Conservation (phyloP, 2,329 filamentous ascomycete species). For the Aureobasidium subglaciale region DNA sequence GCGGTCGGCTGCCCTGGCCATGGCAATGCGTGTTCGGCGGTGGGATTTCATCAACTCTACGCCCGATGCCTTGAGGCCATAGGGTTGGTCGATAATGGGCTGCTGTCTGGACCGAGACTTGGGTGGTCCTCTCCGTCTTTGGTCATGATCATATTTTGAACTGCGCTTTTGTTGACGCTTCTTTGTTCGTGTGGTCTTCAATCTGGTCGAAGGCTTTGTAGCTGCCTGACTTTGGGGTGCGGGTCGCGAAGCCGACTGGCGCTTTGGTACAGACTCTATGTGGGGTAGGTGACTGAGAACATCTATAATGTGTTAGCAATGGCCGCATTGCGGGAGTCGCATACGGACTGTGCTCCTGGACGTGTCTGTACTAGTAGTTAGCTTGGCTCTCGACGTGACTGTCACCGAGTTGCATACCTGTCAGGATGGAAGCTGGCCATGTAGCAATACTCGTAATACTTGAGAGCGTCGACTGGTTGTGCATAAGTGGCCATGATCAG, state of each 20-base stretch:
- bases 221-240: too few species aligned
- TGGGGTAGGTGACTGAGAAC: neutral
- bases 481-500: neutral
- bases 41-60: neutral
- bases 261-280: neutral
- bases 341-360: conserved; percentile 3
- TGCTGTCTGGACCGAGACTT: neutral
- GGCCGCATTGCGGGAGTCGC: too few species aligned
- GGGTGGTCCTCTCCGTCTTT: neutral
- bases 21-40: neutral
- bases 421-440: neutral
- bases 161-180: too few species aligned
- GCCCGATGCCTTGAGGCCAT: neutral
- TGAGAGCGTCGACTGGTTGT: conserved; percentile 8
- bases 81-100: neutral
- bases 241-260: neutral
- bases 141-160: too few species aligned
- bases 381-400: neutral
- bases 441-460: conserved; percentile 12
- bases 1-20: neutral
- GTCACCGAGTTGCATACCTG: neutral
- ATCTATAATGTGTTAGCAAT: neutral
- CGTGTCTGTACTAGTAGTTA: neutral
- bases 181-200: too few species aligned
- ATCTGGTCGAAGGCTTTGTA: too few species aligned